Conservation (phyloP, 257 asterid species). For the Ophiorrhiza pumila region DNA sequence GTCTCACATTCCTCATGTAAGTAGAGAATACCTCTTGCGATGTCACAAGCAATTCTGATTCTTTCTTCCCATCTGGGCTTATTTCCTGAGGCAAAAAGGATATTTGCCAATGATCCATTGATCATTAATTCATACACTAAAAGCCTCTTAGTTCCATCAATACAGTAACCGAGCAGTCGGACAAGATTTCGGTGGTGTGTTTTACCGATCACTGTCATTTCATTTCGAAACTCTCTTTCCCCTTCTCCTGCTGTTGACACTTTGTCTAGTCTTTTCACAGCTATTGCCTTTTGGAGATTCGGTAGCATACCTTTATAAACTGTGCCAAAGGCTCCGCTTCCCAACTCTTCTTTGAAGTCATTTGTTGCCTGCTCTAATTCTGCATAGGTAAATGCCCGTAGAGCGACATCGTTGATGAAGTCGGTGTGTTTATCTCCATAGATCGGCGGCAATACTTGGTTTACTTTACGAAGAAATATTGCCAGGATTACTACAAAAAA, state of each 20-base stretch:
- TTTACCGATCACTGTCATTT: conserved; percentile 44
- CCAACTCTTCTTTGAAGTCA: conserved; percentile 42
- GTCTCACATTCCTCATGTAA: conserved; percentile 57
- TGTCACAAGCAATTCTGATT: conserved; percentile 28
- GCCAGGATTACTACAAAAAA: conserved; percentile 25
- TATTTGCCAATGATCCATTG: conserved; percentile 47
- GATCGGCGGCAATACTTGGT: conserved; percentile 13
- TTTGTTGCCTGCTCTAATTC: conserved; percentile 34
- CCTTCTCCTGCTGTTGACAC: conserved; percentile 33
- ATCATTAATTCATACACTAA: conserved; percentile 53
- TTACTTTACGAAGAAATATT: conserved; percentile 17
- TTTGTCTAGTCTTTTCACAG: conserved; percentile 47
- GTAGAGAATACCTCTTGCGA: conserved; percentile 52
- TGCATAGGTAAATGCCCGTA: conserved; percentile 30
- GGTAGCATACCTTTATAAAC: conserved; percentile 41
- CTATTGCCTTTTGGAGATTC: conserved; percentile 24
- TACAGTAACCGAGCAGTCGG: conserved; percentile 48
- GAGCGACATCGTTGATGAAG: conserved; percentile 26
- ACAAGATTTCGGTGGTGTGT: conserved; percentile 56
- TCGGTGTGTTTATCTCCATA: conserved; percentile 7
- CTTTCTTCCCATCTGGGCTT: conserved; percentile 23
- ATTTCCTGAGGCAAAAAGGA: conserved; percentile 25
- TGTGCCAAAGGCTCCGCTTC: conserved; percentile 46
- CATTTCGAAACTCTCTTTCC: conserved; percentile 48
- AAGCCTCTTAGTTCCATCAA: conserved; percentile 38